Conservation (phyloP, 2,329 filamentous ascomycete species). For the Rasamsonia emersonii region DNA sequence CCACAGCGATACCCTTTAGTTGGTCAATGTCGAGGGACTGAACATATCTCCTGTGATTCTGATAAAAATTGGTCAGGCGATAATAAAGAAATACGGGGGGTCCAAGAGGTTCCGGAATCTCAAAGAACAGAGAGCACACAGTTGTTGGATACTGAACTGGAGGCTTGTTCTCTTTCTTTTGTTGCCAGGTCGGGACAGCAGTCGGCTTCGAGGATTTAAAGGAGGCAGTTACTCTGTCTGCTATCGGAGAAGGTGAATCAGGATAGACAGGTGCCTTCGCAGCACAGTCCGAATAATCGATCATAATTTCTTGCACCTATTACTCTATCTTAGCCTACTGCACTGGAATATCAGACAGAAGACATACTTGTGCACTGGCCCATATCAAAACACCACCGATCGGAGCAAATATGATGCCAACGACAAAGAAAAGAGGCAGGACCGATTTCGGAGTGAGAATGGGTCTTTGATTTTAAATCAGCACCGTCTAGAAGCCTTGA, state of each 20-base stretch:
- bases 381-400: slow-evolving; percentile 82
- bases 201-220: slow-evolving; percentile 55
- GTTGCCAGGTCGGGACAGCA: slow-evolving; percentile 23
- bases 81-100: slow-evolving; percentile 91
- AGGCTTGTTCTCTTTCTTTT: slow-evolving; percentile 12
- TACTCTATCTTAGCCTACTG: not conserved
- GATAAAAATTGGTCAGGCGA: slow-evolving; percentile 93
- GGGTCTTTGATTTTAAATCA: slow-evolving; percentile 50
- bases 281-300: slow-evolving; percentile 81
- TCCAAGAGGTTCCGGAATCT: slow-evolving; percentile 67
- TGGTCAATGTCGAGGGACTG: slow-evolving; percentile 79
- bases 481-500: slow-evolving; percentile 7
- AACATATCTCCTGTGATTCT: slow-evolving; percentile 95
- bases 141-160: slow-evolving; percentile 29
- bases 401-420: slow-evolving; percentile 87
- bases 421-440: slow-evolving; percentile 78
- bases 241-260: slow-evolving; percentile 42
- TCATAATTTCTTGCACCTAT: slow-evolving; percentile 78
- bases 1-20: slow-evolving; percentile 62
- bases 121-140: slow-evolving; percentile 67
- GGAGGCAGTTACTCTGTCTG: slow-evolving; percentile 51
- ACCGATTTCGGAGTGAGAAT: slow-evolving; percentile 94
- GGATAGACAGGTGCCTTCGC: slow-evolving; percentile 45
- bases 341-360: not conserved
- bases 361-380: slow-evolving; percentile 66